These are phyloP conservation scores for Kitagawia praeruptora DNA, from an alignment of 129 eudicot species.

Conservation along the genomic window DNA sequence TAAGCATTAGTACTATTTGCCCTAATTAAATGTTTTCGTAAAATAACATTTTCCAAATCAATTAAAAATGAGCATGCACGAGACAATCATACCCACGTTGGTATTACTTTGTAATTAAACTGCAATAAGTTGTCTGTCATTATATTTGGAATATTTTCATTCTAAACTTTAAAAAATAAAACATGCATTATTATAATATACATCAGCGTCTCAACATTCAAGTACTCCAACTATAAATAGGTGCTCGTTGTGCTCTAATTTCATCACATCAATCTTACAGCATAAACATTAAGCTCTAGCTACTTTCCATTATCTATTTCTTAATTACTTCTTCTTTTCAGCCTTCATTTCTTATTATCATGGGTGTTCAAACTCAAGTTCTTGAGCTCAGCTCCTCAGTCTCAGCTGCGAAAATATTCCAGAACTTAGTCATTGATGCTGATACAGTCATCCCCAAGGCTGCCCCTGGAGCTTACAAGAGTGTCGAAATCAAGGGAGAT, in stretches of 20 bases:
- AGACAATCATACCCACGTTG: too few relatives aligned
- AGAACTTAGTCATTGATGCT: not conserved
- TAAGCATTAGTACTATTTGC: too few relatives aligned
- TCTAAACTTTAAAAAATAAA: too few relatives aligned
- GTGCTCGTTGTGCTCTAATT: not conserved
- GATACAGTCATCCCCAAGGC: conserved; percentile 13
- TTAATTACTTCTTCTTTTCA: not conserved
- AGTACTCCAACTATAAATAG: not conserved
- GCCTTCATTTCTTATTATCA: not conserved
- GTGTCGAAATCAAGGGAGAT: conserved; percentile 13
- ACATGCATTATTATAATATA: too few relatives aligned
- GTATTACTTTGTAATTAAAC: too few relatives aligned
- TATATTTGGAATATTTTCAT: too few relatives aligned
- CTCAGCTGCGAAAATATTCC: not conserved
- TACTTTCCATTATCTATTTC: not conserved
- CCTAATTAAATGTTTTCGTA: too few relatives aligned
- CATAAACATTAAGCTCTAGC: not conserved
- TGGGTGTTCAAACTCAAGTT: not conserved
- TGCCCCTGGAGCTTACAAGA: conserved; percentile 10
- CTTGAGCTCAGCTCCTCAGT: not conserved
- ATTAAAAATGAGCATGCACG: too few relatives aligned
- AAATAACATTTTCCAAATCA: too few relatives aligned
- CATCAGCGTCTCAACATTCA: not conserved
- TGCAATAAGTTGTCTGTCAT: too few relatives aligned
- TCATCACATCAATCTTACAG: not conserved